Evolutionary conservation across 2,329 filamentous ascomycete genomes (phyloP), one percentile per base, ranked within the genome.

Genomic region (Dothideomycetidae sp.): DNA sequence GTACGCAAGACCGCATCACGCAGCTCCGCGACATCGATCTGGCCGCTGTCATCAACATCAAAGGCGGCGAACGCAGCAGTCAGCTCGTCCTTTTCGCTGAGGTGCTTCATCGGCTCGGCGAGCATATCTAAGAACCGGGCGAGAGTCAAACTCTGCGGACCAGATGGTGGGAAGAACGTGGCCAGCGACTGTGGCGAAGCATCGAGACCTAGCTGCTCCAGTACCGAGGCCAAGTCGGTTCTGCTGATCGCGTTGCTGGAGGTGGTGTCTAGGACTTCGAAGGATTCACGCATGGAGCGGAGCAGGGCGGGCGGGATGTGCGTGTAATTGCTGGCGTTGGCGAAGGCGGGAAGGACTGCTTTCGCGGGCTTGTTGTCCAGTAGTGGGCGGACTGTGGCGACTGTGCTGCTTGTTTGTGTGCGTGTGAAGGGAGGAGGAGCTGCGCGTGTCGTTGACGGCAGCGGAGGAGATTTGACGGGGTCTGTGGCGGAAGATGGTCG

Each of bases 41-140:
- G 85, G 3, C 90, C 90, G 50, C 81, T 90, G 55, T 98, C 90
- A 45, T 93, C 85, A 44, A 93, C 82, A 53, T 98, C 90, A 54
- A 96, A 96, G 0, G 90, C 90, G 2, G 84, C 84, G 48, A 98
- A 88, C 0, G 90, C 90, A 1, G 85, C 88, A 13, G 84, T 64
- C 7, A 98, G 70, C 54, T 98, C 90, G 11, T 75, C 70, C 14
- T 75, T 73, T 0, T 81, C 77, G 1, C 83, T 92, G 12, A 96
- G 66, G 0, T 76, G 71, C 1, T 75, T 73, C 3, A 96, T 66
- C 2, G 81, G 70, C 7, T 73, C 71, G 1, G 86, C 81, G 2
- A 98, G 66, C 1, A 77, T 78, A 53, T 84, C 88, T 14, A 98
- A 69, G 54, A 93, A 98, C 3, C 77, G 73, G 1, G 86, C 82